Percentiles rank a stretch among this genome's conserved stretches.
Conservation (phyloP, 768 basidiomycete genomes). For the Boletus sensibilis region DNA sequence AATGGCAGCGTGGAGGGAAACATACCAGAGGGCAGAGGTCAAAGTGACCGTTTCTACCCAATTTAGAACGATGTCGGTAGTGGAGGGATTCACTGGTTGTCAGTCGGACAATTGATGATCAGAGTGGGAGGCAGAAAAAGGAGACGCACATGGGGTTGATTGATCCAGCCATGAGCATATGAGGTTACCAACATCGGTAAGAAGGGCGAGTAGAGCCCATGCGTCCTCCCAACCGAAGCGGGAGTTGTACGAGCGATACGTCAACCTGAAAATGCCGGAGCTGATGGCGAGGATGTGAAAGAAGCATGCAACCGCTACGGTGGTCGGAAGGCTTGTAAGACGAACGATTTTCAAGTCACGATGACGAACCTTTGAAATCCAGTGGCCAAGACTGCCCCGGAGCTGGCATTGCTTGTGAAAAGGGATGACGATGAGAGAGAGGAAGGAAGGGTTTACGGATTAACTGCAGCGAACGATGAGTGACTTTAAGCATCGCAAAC, state of each 20-base stretch:
- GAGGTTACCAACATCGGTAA: slow-evolving; percentile 11
- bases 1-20: background rate
- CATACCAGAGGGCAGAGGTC: slow-evolving; percentile 13
- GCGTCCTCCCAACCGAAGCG: slow-evolving; percentile 18
- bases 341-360: background rate
- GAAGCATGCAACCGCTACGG: slow-evolving; percentile 2
- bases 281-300: slow-evolving; percentile 13
- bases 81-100: background rate
- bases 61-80: background rate
- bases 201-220: slow-evolving; percentile 17
- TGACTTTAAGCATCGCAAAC: background rate
- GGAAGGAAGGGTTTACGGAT: background rate
- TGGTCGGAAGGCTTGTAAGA: background rate
- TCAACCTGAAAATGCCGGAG: slow-evolving; percentile 14
- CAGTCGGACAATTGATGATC: background rate
- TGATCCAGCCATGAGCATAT: slow-evolving; percentile 3
- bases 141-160: slow-evolving; percentile 4
- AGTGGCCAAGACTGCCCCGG: slow-evolving; percentile 17
- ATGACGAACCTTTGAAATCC: slow-evolving; percentile 13
- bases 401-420: slow-evolving; percentile 9
- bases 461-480: background rate
- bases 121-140: background rate
- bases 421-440: background rate
- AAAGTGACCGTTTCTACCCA: background rate
- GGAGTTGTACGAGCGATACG: slow-evolving; percentile 14